Evolutionary conservation across 192 early-diverging fungal species (phyloP).

Genomic region (Phycomyces nitens): DNA sequence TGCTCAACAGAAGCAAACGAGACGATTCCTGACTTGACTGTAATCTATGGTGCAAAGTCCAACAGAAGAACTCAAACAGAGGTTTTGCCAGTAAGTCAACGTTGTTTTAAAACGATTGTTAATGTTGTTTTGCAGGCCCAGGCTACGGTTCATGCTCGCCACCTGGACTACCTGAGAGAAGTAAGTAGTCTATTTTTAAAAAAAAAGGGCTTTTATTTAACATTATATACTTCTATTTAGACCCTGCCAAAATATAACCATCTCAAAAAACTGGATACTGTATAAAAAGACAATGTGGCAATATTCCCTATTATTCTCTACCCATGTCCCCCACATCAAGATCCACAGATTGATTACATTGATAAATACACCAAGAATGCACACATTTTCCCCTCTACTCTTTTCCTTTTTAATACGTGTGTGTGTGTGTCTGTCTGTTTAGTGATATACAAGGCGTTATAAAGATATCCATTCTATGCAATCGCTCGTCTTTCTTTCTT

Average conservation of each 20-base stretch:
- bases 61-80: conserved; percentile 46
- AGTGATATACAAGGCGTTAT: too few species aligned
- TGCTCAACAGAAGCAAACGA: conserved; percentile 63
- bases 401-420: too few species aligned
- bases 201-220: not conserved
- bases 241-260: conserved; percentile 58
- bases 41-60: conserved; percentile 58
- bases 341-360: too few species aligned
- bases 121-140: conserved; percentile 38
- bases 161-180: conserved; percentile 71
- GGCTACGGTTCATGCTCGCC: conserved; percentile 54
- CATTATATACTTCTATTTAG: not conserved
- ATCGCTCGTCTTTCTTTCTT: not conserved
- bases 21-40: conserved; percentile 55
- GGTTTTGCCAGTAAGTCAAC: conserved; percentile 1
- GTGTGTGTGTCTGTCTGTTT: too few species aligned
- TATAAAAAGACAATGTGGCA: not conserved
- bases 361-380: too few species aligned
- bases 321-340: too few species aligned
- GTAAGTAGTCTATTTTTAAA: conserved; percentile 9
- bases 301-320: too few species aligned
- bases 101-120: not conserved
- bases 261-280: conserved; percentile 32
- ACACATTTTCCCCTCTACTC: too few species aligned
- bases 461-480: not conserved